Percentiles rank a stretch among this genome's conserved stretches.
Conservation (phyloP, 345 rosid genomes). For the Limnanthes douglasii region DNA sequence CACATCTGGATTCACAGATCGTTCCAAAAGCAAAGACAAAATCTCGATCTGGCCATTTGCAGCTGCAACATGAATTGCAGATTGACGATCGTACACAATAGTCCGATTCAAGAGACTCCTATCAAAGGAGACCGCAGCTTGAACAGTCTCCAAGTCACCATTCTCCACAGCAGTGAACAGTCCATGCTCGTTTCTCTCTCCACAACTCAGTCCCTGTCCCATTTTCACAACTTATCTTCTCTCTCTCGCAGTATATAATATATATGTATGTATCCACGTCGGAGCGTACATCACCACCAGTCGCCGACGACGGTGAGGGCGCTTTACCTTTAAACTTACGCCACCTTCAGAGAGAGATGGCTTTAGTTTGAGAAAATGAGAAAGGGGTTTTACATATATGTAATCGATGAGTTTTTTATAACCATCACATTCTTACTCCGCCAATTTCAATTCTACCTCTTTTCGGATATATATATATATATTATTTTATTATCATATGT, state of each 20-base stretch:
- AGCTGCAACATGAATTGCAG: conserved; percentile 83
- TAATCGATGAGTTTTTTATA: too few relatives aligned
- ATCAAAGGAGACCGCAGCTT: conserved; percentile 31
- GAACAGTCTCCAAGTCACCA: conserved; percentile 44
- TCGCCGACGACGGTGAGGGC: conserved; percentile 27
- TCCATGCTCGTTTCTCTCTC: conserved; percentile 45
- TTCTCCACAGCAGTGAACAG: conserved; percentile 57
- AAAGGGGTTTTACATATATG: too few relatives aligned
- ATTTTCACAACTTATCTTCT: conserved; percentile 13
- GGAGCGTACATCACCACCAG: conserved; percentile 25
- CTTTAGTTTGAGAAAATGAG: too few relatives aligned
- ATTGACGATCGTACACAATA: conserved; percentile 72
- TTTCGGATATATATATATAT: too few relatives aligned
- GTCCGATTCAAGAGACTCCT: conserved; percentile 37
- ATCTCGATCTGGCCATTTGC: conserved; percentile 98
- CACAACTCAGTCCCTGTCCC: conserved; percentile 96
- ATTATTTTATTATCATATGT: too few relatives aligned
- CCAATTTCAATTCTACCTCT: too few relatives aligned
- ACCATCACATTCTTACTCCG: too few relatives aligned
- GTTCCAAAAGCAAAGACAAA: conserved; percentile 54
- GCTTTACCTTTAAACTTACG: conserved; percentile 5
- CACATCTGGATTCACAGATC: conserved; percentile 63
- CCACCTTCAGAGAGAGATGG: conserved; percentile 10
- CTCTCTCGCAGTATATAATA: background rate
- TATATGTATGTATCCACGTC: background rate